These are phyloP conservation scores for Nadsonia commutata DNA, from an alignment of 1,139 yeast genomes.

Conservation along the genomic window DNA sequence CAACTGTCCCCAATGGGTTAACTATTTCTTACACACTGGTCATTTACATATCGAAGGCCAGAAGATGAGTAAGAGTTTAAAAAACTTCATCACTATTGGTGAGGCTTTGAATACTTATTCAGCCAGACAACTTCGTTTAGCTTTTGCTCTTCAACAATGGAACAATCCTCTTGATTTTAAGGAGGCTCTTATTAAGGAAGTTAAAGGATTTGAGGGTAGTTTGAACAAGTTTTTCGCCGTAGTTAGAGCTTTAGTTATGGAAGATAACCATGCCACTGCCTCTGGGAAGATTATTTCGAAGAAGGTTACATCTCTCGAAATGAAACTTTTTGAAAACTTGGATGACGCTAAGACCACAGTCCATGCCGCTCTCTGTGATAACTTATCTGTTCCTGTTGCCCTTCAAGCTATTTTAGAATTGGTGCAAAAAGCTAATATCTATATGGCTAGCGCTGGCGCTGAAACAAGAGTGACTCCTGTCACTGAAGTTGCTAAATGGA, in stretches of 20 bases:
- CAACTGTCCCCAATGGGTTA: slow-evolving; percentile 88
- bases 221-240: slow-evolving; percentile 72
- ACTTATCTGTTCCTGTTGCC: slow-evolving; percentile 65
- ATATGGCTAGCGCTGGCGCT: slow-evolving; percentile 39
- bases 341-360: slow-evolving; percentile 43
- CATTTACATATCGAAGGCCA: slow-evolving; percentile 97
- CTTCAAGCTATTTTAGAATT: slow-evolving; percentile 51
- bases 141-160: slow-evolving; percentile 87
- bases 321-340: slow-evolving; percentile 38
- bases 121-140: slow-evolving; percentile 73
- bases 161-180: slow-evolving; percentile 86
- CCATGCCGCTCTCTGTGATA: slow-evolving; percentile 75
- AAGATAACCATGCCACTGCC: slow-evolving; percentile 28
- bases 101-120: slow-evolving; percentile 65
- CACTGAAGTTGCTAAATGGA: slow-evolving; percentile 47
- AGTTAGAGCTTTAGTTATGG: slow-evolving; percentile 60
- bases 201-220: slow-evolving; percentile 57
- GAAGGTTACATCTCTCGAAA: slow-evolving; percentile 40
- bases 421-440: slow-evolving; percentile 56
- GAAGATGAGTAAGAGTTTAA: slow-evolving; percentile 90
- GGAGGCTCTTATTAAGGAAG: slow-evolving; percentile 62
- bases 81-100: slow-evolving; percentile 87
- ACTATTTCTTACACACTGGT: slow-evolving; percentile 91
- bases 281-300: slow-evolving; percentile 53
- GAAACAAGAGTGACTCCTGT: slow-evolving; percentile 54